These are phyloP conservation scores for Monosporascus sp. DNA, from an alignment of 2,329 filamentous ascomycete genomes.

Conservation along the genomic window DNA sequence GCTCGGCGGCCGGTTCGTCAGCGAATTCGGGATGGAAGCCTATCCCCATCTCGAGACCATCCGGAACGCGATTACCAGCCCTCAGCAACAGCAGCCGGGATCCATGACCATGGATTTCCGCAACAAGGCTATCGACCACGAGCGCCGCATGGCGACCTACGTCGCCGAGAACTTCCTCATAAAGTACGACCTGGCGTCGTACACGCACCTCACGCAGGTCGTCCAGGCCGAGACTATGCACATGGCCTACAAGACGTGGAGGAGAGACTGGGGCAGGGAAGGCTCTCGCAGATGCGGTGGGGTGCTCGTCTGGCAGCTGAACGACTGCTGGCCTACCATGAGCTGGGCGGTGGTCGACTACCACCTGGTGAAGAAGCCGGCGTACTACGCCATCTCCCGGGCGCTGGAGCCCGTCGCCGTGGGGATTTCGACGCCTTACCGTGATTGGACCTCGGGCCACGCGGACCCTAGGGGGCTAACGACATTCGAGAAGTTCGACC, in stretches of 20 bases:
- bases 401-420: conserved; percentile 56
- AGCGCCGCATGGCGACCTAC: conserved; percentile 68
- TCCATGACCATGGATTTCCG: conserved; percentile 73
- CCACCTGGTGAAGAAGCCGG: conserved; percentile 59
- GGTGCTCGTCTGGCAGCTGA: conserved; percentile 63
- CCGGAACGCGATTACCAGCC: conserved; percentile 53
- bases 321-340: conserved; percentile 64
- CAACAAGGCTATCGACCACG: conserved; percentile 74
- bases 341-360: conserved; percentile 63
- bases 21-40: conserved; percentile 78
- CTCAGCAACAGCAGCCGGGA: conserved; percentile 54
- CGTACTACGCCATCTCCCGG: conserved; percentile 47
- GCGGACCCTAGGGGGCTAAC: conserved; percentile 33
- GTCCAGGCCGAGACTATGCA: conserved; percentile 48
- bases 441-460: conserved; percentile 40
- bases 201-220: conserved; percentile 51
- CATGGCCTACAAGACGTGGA: conserved; percentile 50
- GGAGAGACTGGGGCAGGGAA: conserved; percentile 56
- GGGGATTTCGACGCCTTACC: conserved; percentile 42
- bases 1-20: conserved; percentile 70
- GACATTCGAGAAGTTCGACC: conserved; percentile 34
- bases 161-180: conserved; percentile 68
- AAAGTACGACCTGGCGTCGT: conserved; percentile 34
- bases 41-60: conserved; percentile 72
- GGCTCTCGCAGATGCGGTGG: conserved; percentile 56